A percentile compares a stretch with the other conserved stretches of the same genome.
Evolutionary conservation across 2,329 filamentous ascomycete genomes (phyloP).

Genomic region (Aspergillus sp.): DNA sequence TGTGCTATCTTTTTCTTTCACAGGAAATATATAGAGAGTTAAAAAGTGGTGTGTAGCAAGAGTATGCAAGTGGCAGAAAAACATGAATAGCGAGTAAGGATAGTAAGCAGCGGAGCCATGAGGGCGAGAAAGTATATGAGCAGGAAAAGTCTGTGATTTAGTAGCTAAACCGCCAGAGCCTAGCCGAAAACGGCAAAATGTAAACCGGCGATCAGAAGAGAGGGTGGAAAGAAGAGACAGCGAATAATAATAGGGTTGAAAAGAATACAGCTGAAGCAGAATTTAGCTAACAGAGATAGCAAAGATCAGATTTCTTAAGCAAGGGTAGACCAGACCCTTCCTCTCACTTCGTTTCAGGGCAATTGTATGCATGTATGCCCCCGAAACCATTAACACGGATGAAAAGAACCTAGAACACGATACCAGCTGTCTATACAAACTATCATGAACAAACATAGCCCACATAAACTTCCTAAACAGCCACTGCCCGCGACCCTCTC

Average conservation of each 20-base stretch:
- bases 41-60: neutral
- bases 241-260: neutral
- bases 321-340: neutral
- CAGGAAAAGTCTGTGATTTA: neutral
- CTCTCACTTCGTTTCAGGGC: too few relatives aligned
- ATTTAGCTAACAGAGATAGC: neutral
- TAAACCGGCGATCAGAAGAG: neutral
- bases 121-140: neutral
- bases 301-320: neutral
- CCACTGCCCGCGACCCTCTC: too few relatives aligned
- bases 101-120: neutral
- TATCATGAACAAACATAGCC: too few relatives aligned
- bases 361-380: too few relatives aligned
- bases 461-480: too few relatives aligned
- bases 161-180: neutral
- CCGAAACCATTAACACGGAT: too few relatives aligned
- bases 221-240: neutral
- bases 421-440: too few relatives aligned
- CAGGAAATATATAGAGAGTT: too few relatives aligned
- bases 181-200: neutral
- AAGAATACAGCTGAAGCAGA: neutral
- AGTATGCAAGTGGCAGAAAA: neutral
- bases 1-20: too few relatives aligned
- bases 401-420: too few relatives aligned
- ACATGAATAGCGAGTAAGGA: neutral